Evolutionary conservation across 257 asterid species (phyloP).

Genomic region (Leptodermis oblonga): DNA sequence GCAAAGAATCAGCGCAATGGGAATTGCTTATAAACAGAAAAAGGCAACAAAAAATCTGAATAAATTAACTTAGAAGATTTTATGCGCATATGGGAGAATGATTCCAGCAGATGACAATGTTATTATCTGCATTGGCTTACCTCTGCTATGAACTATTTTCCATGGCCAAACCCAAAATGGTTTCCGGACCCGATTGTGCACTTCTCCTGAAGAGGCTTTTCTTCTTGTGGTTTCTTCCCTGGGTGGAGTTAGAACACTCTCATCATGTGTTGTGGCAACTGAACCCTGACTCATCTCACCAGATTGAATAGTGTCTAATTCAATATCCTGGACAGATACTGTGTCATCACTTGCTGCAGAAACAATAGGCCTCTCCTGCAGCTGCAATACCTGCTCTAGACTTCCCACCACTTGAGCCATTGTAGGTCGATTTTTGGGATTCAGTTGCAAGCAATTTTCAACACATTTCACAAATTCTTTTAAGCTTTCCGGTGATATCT

Average conservation of each 20-base stretch:
- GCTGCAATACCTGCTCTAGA: too few relatives aligned
- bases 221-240: background rate
- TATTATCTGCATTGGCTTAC: too few relatives aligned
- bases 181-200: background rate
- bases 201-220: background rate
- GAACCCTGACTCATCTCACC: too few relatives aligned
- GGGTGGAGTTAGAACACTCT: background rate
- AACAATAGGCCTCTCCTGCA: background rate
- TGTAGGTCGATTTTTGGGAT: conserved; percentile 16
- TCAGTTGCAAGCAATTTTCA: conserved; percentile 7
- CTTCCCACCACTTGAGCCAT: too few relatives aligned
- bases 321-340: background rate
- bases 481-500: background rate
- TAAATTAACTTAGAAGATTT: too few relatives aligned
- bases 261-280: too few relatives aligned
- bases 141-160: too few relatives aligned
- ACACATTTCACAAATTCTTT: background rate
- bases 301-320: background rate
- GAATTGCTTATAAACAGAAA: background rate
- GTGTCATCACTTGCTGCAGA: background rate
- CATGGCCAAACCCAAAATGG: background rate
- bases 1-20: background rate
- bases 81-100: background rate
- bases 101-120: background rate
- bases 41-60: background rate